Evolutionary conservation across 2,329 filamentous ascomycete species (phyloP), one percentile per base, ranked within the genome.

Genomic region (Xylariaceae sp.): DNA sequence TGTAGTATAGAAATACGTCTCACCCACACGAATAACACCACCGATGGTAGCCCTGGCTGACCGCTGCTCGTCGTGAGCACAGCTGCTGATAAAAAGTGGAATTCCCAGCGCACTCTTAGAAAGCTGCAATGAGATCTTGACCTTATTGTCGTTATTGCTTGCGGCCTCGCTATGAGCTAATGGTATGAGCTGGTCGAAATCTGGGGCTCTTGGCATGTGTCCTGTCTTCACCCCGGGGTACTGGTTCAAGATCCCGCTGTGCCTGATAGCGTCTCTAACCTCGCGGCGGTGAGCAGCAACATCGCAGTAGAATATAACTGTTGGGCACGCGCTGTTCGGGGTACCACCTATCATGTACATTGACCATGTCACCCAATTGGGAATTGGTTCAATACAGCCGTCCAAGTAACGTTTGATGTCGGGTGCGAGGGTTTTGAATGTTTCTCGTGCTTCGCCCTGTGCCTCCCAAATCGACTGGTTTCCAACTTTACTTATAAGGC

Each of bases 171-270:
- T n/a, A n/a, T n/a, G n/a, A 34, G 43, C 43, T 34, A 46, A 34
- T 4, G 43, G 43, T 23, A 46, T 17, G 28, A 46, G 43, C 16
- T 26, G 29, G 14, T 46, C 43, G 16, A 46, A 46, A 24, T 34
- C 43, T 24, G 29, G 43, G 16, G 43, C 43, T 24, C 43, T 46
- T 23, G 43, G 43, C 43, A 46, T 46, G 14, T 46, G 43, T 33
- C 43, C 43, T 4, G 43, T 46, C 43, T 46, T 46, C 5, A 46
- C 21, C 19, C 43, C 43, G 6, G 43, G 43, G 33, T 46, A 46
- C 12, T 17, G 11, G 29, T 46, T 17, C 6, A 46, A 34, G 12
- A 46, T 46, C 9, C 43, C 43, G 31, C 43, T 46, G 2, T 34
- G 19, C 8, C 33, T 46, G n/a, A 46, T 46, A 2, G 29, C 23